Evolutionary conservation across 805 yeast species (phyloP), one percentile per base, ranked within the genome.

Genomic region (Candida caryicola): DNA sequence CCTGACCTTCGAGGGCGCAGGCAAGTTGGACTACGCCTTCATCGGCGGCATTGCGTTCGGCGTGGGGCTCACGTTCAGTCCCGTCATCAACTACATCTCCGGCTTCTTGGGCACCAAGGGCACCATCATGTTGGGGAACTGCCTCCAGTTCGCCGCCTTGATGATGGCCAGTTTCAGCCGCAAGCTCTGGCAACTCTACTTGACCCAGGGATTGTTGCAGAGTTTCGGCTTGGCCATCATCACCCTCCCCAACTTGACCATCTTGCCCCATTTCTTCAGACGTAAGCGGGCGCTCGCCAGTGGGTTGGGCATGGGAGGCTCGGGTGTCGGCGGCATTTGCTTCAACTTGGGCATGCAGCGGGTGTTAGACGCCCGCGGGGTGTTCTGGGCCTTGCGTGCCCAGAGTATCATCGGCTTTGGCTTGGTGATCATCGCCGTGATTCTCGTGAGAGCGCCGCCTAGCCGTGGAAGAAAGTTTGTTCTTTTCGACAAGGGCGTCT

Each of bases 41-140:
- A 54, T 54, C 19, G 59, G 59, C 6, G 59, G 59, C 7, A 37
- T 54, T 17, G 51, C 56, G 6, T 52, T 54, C 16, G 55, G 58
- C 8, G 39, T 47, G n/a, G 57, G 55, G 14, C 29, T 54, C 25
- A 28, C 44, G n/a, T 44, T 52, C 17, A 37, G 50, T 5, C 59
- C 59, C 1, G 29, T 43, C 15, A 44, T 52, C 38, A 52, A 50
- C 34, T 49, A 40, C 39, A 25, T 45, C 17, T 49, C 43, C 36
- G 56, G 57, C 9, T 38, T 33, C 12, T 15, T 54, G 10, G 58
- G 59, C 9, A 39, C 43, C 21, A 44, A 39, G 15, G 18, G 26
- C 17, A 46, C 51, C 12, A 45, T 52, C n/a, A 23, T 49, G 13
- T 4, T 51, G 4, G 59, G 59, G 6, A 47, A 46, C 39, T 39